A percentile compares a stretch with the other conserved stretches of the same genome.
Evolutionary conservation across 1,284 basidiomycete genomes (phyloP).

Genomic region (Vanrija sp.): DNA sequence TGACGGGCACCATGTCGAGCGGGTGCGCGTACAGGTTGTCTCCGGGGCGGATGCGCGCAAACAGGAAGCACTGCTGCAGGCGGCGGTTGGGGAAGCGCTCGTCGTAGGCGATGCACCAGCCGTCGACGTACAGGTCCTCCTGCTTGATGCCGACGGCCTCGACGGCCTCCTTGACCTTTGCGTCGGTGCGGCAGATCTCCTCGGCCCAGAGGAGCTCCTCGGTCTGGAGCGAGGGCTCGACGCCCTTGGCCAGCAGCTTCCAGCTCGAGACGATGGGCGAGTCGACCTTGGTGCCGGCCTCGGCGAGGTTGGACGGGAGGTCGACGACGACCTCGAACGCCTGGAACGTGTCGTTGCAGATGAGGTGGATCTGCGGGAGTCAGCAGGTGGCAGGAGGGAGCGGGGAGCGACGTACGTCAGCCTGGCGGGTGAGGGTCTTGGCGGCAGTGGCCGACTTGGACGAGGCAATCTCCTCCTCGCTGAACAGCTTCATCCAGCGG

Average conservation of each 20-base stretch:
- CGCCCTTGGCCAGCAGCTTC: conserved; percentile 43
- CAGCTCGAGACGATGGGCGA: conserved; percentile 33
- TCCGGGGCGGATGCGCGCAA: conserved; percentile 44
- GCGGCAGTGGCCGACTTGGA: conserved; percentile 8
- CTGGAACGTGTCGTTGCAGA: conserved; percentile 45
- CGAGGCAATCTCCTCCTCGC: conserved; percentile 32
- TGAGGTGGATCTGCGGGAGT: conserved; percentile 41
- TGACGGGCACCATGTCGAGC: conserved; percentile 48
- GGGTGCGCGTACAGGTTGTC: conserved; percentile 52
- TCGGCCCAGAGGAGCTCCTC: conserved; percentile 53
- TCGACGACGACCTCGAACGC: conserved; percentile 45
- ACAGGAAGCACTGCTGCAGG: conserved; percentile 51
- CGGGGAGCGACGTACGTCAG: conserved; percentile 33
- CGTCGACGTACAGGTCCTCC: conserved; percentile 47
- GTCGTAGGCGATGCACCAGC: conserved; percentile 52
- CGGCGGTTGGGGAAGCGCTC: conserved; percentile 47
- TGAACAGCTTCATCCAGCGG: conserved; percentile 39
- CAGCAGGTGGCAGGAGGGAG: neutral
- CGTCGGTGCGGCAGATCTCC: conserved; percentile 46
- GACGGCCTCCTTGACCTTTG: conserved; percentile 45
- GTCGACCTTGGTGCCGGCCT: conserved; percentile 10
- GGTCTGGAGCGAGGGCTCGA: conserved; percentile 51
- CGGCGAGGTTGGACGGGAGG: conserved; percentile 42
- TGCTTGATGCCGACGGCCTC: conserved; percentile 49
- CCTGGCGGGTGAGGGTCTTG: conserved; percentile 30